These are phyloP conservation scores for Cyclostephanos invisitatus DNA, from an alignment of 108 stramenopile genomes.

Conservation along the genomic window DNA sequence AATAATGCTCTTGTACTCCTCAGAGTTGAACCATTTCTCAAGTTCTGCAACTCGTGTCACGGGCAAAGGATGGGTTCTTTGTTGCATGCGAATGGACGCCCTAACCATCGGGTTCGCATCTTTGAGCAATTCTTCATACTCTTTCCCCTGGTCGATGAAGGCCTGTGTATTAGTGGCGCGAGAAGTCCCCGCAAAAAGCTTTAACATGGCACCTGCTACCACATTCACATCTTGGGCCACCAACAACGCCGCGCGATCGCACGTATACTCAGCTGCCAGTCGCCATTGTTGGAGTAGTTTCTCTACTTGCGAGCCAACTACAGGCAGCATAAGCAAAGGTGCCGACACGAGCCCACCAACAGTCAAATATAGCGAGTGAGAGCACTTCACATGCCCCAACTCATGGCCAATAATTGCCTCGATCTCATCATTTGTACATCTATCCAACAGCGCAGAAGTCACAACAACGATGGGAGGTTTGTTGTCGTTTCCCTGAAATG, in stretches of 20 bases:
- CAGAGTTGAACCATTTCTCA: slow-evolving; percentile 56
- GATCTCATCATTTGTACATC: slow-evolving; percentile 57
- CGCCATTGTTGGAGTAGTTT: slow-evolving; percentile 59
- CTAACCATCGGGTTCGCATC: slow-evolving; percentile 47
- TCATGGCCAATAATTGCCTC: slow-evolving; percentile 79
- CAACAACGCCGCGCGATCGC: slow-evolving; percentile 73
- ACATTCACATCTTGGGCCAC: slow-evolving; percentile 69
- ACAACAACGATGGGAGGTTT: slow-evolving; percentile 55
- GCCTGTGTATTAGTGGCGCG: slow-evolving; percentile 45
- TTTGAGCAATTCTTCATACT: slow-evolving; percentile 56
- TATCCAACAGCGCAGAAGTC: slow-evolving; percentile 61
- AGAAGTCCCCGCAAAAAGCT: slow-evolving; percentile 66
- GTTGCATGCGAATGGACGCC: slow-evolving; percentile 34
- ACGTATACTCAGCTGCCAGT: slow-evolving; percentile 77
- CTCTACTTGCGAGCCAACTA: slow-evolving; percentile 39
- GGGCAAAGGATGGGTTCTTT: slow-evolving; percentile 71
- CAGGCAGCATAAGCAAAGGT: slow-evolving; percentile 44
- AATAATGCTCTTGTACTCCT: slow-evolving; percentile 42
- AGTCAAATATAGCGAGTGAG: slow-evolving; percentile 75
- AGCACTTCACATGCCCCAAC: slow-evolving; percentile 79
- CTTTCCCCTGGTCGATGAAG: slow-evolving; percentile 63
- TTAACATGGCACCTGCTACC: slow-evolving; percentile 66
- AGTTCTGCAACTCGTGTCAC: slow-evolving; percentile 64
- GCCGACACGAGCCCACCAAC: slow-evolving; percentile 57
- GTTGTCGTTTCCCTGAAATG: slow-evolving; percentile 35